These are phyloP conservation scores for Pouteria campechiana DNA, from an alignment of 179 eudicot genomes.

Conservation along the genomic window DNA sequence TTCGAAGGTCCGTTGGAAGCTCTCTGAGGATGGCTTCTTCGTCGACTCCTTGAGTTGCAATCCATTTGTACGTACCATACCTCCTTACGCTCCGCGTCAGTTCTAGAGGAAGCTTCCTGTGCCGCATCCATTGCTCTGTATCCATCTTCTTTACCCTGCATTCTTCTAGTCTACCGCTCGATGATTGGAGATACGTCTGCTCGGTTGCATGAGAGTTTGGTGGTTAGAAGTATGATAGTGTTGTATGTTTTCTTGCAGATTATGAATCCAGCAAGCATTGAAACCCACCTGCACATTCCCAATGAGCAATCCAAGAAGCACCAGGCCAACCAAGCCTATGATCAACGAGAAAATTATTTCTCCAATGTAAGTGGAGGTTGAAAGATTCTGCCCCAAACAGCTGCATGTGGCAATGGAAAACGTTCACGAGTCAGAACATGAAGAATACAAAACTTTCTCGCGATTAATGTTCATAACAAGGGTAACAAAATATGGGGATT, in stretches of 20 bases:
- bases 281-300: slow-evolving; percentile 47
- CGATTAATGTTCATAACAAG: no score
- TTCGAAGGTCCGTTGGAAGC: slow-evolving; percentile 35
- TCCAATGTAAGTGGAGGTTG: slow-evolving; percentile 20
- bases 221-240: not conserved
- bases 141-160: slow-evolving; percentile 34
- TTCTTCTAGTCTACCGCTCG: slow-evolving; percentile 25
- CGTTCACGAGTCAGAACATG: not conserved
- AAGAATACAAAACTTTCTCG: no score
- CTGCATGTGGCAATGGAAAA: slow-evolving; percentile 14
- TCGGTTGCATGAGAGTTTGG: not conserved
- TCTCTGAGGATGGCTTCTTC: slow-evolving; percentile 29
- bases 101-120: slow-evolving; percentile 37
- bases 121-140: slow-evolving; percentile 55
- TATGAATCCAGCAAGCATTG: not conserved
- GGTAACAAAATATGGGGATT: not conserved
- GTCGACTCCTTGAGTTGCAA: slow-evolving; percentile 38
- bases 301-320: slow-evolving; percentile 34
- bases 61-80: slow-evolving; percentile 35
- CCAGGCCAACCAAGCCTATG: slow-evolving; percentile 30
- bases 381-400: slow-evolving; percentile 30
- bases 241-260: no score
- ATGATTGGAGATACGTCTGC: slow-evolving; percentile 49
- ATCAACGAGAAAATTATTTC: slow-evolving; percentile 25
- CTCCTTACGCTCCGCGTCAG: slow-evolving; percentile 25